phyloP scores from a whole-genome alignment of 2,329 filamentous ascomycete genomes.

The Neonectria punicea region DNA sequence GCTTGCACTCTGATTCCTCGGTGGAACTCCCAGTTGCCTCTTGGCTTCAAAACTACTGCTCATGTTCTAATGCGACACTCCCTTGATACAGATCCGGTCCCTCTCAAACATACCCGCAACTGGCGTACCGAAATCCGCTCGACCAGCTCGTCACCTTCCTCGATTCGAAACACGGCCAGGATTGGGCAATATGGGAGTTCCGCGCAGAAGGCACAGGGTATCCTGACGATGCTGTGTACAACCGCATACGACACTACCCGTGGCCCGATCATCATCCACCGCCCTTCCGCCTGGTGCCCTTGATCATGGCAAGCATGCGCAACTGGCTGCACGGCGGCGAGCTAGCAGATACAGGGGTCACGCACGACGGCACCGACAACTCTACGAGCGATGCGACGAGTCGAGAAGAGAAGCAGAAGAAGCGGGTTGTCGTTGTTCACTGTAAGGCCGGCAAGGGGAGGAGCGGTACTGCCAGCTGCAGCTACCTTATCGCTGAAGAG shows the following conservation, averaged over 20 bases:
- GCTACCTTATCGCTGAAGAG: conserved; percentile 90
- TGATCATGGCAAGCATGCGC: conserved; percentile 92
- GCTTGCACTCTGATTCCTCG: neutral
- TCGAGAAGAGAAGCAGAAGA: conserved; percentile 49
- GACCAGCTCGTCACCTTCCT: conserved; percentile 89
- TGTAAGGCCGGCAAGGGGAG: conserved; percentile 97
- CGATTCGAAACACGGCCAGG: conserved; percentile 80
- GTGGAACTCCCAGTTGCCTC: neutral
- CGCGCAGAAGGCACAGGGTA: conserved; percentile 96
- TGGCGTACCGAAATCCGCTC: conserved; percentile 93
- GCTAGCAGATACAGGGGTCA: conserved; percentile 41
- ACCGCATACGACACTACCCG: conserved; percentile 88
- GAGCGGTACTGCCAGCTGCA: conserved; percentile 87
- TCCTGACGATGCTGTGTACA: conserved; percentile 88
- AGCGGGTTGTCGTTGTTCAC: conserved; percentile 87
- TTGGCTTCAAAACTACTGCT: neutral
- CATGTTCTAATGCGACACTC: conserved; percentile 24
- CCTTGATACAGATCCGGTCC: conserved; percentile 79
- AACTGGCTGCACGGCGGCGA: conserved; percentile 78
- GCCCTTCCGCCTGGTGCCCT: conserved; percentile 87
- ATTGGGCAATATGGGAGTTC: conserved; percentile 99
- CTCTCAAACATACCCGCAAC: conserved; percentile 86
- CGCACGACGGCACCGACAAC: conserved; percentile 23
- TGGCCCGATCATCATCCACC: conserved; percentile 98
- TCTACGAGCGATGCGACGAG: conserved; percentile 36